These are phyloP conservation scores for Xanthoconium purpureum DNA, from an alignment of 768 basidiomycete species.

Conservation along the genomic window DNA sequence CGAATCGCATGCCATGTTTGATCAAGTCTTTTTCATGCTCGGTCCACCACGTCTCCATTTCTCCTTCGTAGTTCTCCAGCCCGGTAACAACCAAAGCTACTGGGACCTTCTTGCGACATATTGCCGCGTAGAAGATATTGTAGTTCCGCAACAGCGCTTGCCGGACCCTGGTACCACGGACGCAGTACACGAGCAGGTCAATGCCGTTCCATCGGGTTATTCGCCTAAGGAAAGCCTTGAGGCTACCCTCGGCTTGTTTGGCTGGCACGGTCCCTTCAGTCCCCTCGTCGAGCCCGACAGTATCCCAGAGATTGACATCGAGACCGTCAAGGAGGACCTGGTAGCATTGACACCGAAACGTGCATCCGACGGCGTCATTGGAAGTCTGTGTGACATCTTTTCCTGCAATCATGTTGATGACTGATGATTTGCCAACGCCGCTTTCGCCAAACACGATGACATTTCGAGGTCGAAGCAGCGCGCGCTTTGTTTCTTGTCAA, in stretches of 20 bases:
- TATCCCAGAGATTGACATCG: conserved; percentile 31
- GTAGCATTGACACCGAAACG: conserved; percentile 29
- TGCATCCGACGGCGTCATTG: conserved; percentile 34
- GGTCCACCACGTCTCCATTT: conserved; percentile 40
- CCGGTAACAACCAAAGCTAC: conserved; percentile 36
- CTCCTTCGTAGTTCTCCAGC: conserved; percentile 33
- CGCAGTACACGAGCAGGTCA: conserved; percentile 33
- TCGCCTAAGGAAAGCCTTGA: conserved; percentile 34
- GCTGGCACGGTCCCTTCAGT: conserved; percentile 28
- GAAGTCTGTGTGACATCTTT: conserved; percentile 28
- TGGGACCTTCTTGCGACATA: conserved; percentile 32
- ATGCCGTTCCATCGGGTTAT: conserved; percentile 29
- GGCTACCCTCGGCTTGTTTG: conserved; percentile 19
- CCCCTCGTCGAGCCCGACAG: conserved; percentile 32
- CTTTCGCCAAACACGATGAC: conserved; percentile 42
- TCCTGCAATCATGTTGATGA: conserved; percentile 39
- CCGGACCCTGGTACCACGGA: conserved; percentile 33
- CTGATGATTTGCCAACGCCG: conserved; percentile 40
- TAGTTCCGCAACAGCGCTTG: conserved; percentile 29
- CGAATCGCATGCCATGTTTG: conserved; percentile 34
- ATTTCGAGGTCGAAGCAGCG: conserved; percentile 23
- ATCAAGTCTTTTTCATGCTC: conserved; percentile 32
- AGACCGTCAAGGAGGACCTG: conserved; percentile 16
- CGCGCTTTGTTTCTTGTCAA: conserved; percentile 7
- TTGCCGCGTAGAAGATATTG: conserved; percentile 26